Conservation (phyloP, 1,139 yeast genomes). For the Pichia sp. region DNA sequence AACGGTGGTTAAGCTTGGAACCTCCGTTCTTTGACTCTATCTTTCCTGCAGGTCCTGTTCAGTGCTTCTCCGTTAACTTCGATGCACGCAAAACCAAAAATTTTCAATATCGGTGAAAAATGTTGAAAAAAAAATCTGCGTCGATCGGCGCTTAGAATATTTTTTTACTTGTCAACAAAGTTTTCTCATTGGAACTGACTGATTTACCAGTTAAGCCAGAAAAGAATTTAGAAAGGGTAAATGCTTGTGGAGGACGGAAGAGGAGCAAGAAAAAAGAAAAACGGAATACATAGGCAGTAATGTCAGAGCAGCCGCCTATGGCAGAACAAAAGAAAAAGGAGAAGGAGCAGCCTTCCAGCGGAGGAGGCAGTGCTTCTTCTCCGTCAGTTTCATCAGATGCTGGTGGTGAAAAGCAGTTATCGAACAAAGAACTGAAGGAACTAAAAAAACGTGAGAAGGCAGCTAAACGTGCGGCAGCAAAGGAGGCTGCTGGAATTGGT, state of each 20-base stretch:
- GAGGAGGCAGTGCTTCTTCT: neutral
- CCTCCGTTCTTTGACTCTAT: neutral
- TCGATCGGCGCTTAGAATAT: neutral
- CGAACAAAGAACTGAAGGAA: constrained; percentile 84
- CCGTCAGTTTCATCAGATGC: constrained; percentile 4
- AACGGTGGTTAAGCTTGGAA: neutral
- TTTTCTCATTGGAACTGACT: neutral
- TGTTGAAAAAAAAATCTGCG: neutral
- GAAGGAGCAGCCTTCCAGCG: neutral
- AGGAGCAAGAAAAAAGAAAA: neutral
- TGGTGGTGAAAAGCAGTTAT: constrained; percentile 34
- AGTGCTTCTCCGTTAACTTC: neutral
- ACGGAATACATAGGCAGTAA: neutral
- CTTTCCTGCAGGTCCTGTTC: neutral
- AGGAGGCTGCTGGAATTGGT: constrained; percentile 35
- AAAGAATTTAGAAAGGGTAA: too few relatives aligned
- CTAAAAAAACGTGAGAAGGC: constrained; percentile 85
- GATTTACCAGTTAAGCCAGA: neutral
- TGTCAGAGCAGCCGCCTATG: neutral
- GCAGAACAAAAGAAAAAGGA: neutral
- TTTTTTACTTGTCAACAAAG: neutral
- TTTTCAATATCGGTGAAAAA: neutral
- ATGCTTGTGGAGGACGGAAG: too few relatives aligned
- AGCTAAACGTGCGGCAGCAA: constrained; percentile 74
- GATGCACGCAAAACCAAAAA: neutral